Evolutionary conservation across 306 rosid species (phyloP), one percentile per base, ranked within the genome.

Genomic region (Castanopsis chinensis): DNA sequence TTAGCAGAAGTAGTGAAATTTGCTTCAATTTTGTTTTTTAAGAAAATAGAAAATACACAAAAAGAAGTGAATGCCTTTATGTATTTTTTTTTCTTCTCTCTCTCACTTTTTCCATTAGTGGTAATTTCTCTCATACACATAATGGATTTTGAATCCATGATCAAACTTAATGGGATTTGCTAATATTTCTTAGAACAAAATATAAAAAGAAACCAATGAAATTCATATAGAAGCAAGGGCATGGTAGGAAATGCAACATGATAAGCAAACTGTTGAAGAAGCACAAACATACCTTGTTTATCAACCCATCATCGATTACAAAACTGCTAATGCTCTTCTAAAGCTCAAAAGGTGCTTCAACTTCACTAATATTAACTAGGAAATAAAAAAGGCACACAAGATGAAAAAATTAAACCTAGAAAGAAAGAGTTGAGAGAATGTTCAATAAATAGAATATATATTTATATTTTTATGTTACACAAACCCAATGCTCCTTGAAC

Each of bases 271-370:
- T 58, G 15, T 9, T 5, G 21, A 27, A 53, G 14, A 71, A 54
- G 55, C 5, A 51, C 7, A 37, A 65, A 52, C 60, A 69, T 91
- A 92, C 98, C 97, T 92, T 89, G 81, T 85, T 92, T 90, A 94
- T 94, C 49, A 92, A 81, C 69, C 95, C 97, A 87, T 94, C 99
- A 71, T 92, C 95, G 74, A 80, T 69, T 71, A 94, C 87, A 3
- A 97, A 92, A 37, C 90, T 45, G 78, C 99, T 90, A 69, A 92
- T 92, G 78, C 87, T 90, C 88, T 94, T 94, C 63, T 83, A 94
- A 59, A 94, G 94, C 86, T 94, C 99, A 82, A 87, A 91, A 19
- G 92, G 80, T 63, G 99, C 99, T 92, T 92, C 97, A 81, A 92
- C 91, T 76, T 94, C 99, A 20, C 92, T 92, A 14, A 94, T 90